Conservation (phyloP, 257 asterid species). For the Petunia axillaris region DNA sequence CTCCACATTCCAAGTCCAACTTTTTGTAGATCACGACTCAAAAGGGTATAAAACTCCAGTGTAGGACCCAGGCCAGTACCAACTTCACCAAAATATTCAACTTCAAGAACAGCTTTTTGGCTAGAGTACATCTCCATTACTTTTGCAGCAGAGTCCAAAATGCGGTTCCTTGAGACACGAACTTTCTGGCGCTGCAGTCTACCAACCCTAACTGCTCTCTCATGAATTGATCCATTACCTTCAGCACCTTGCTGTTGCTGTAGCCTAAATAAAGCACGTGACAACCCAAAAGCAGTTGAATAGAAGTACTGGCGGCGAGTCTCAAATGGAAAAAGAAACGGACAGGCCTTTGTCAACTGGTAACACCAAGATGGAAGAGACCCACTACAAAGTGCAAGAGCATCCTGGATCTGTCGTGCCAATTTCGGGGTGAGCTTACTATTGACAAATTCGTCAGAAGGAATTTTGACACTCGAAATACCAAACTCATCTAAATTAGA, state of each 20-base stretch:
- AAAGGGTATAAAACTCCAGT: constrained; percentile 89
- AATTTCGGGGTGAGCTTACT: constrained; percentile 92
- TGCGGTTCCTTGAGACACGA: constrained; percentile 90
- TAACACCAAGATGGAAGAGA: constrained; percentile 98
- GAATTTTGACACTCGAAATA: constrained; percentile 55
- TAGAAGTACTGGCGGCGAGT: constrained; percentile 95
- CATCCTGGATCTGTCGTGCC: constrained; percentile 94
- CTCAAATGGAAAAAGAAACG: constrained; percentile 95
- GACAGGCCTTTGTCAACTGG: constrained; percentile 95
- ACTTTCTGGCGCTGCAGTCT: constrained; percentile 96
- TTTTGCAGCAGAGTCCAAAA: constrained; percentile 93
- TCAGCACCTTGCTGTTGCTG: constrained; percentile 73
- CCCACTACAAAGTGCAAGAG: constrained; percentile 96
- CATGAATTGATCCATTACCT: constrained; percentile 74
- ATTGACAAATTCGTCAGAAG: constrained; percentile 68
- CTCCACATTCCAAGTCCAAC: constrained; percentile 90
- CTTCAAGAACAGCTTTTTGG: constrained; percentile 98
- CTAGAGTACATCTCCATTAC: constrained; percentile 99
- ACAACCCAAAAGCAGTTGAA: constrained; percentile 96
- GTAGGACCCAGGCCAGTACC: constrained; percentile 99
- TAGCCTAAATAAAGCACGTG: constrained; percentile 90
- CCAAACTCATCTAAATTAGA: constrained; percentile 52
- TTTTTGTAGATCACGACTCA: constrained; percentile 94
- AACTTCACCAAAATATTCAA: constrained; percentile 99
- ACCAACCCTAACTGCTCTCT: constrained; percentile 84